These are phyloP conservation scores for Didymellaceae sp. DNA, from an alignment of 2,329 filamentous ascomycete species.

Conservation along the genomic window DNA sequence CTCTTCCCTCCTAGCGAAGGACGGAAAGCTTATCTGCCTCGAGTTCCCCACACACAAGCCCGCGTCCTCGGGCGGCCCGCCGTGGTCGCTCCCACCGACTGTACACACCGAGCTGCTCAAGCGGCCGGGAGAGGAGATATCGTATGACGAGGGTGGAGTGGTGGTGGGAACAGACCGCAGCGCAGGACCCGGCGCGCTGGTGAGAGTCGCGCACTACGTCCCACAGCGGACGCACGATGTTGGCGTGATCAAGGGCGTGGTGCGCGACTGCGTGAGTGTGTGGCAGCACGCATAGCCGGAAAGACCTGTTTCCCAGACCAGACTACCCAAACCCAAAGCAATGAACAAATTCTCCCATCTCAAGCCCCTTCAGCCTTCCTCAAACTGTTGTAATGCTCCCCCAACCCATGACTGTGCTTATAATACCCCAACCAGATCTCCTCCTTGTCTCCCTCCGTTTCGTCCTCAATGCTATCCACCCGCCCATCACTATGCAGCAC, in stretches of 20 bases:
- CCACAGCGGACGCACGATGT: conserved; percentile 63
- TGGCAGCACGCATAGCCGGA: conserved; percentile 51
- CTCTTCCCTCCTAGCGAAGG: conserved; percentile 59
- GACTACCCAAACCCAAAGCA: background rate
- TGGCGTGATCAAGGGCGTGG: conserved; percentile 54
- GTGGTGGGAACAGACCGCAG: conserved; percentile 56
- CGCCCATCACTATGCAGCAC: conserved; percentile 83
- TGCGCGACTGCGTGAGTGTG: conserved; percentile 57
- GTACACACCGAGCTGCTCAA: conserved; percentile 76
- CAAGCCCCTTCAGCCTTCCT: conserved; percentile 39
- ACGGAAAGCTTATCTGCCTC: conserved; percentile 67
- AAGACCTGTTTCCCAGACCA: no score
- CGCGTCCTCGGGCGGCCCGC: conserved; percentile 70
- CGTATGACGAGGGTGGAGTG: conserved; percentile 64
- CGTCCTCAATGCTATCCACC: conserved; percentile 74
- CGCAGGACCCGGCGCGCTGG: conserved; percentile 50
- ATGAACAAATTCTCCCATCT: background rate
- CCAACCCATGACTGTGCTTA: conserved; percentile 88
- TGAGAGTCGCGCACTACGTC: conserved; percentile 60
- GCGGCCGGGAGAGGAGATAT: conserved; percentile 70
- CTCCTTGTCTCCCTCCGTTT: conserved; percentile 55
- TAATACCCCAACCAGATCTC: conserved; percentile 95
- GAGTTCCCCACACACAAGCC: conserved; percentile 81
- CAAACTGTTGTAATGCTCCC: conserved; percentile 97
- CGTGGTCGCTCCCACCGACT: conserved; percentile 71